These are phyloP conservation scores for Oidium heveae DNA, from an alignment of 2,329 filamentous ascomycete genomes.

Conservation along the genomic window DNA sequence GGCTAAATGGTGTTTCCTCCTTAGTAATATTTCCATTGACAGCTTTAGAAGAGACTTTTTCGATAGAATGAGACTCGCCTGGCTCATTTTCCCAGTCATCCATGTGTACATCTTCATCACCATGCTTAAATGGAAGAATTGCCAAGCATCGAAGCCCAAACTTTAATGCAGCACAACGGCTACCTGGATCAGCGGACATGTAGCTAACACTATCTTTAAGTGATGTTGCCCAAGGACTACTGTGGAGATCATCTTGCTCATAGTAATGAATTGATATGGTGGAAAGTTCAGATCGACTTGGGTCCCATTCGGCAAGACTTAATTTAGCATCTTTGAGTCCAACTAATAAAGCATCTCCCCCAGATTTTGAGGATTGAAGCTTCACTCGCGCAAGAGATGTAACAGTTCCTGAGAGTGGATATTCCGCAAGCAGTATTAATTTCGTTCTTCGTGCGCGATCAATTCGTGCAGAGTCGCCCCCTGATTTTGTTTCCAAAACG, in stretches of 20 bases:
- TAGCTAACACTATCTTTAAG: constrained; percentile 56
- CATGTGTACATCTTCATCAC: constrained; percentile 70
- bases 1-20: constrained; percentile 46
- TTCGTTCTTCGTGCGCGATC: constrained; percentile 45
- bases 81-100: constrained; percentile 72
- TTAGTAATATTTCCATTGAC: constrained; percentile 9
- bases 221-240: constrained; percentile 57
- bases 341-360: constrained; percentile 61
- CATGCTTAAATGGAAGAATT: constrained; percentile 75
- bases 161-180: constrained; percentile 79
- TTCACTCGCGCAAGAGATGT: constrained; percentile 62
- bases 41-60: constrained; percentile 16
- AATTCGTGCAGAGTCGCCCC: constrained; percentile 34
- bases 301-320: constrained; percentile 83
- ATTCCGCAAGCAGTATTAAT: constrained; percentile 66
- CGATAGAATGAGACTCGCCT: constrained; percentile 37
- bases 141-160: constrained; percentile 77
- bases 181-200: constrained; percentile 70
- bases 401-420: constrained; percentile 59
- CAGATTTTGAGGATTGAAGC: constrained; percentile 44
- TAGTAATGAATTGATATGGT: constrained; percentile 96
- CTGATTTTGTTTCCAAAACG: constrained; percentile 38
- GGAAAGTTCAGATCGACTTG: constrained; percentile 48
- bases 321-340: constrained; percentile 81
- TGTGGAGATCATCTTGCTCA: constrained; percentile 72